A percentile compares a stretch with the other conserved stretches of the same genome.
phyloP scores from a whole-genome alignment of 345 rosid species.

The Kernera saxatilis region DNA sequence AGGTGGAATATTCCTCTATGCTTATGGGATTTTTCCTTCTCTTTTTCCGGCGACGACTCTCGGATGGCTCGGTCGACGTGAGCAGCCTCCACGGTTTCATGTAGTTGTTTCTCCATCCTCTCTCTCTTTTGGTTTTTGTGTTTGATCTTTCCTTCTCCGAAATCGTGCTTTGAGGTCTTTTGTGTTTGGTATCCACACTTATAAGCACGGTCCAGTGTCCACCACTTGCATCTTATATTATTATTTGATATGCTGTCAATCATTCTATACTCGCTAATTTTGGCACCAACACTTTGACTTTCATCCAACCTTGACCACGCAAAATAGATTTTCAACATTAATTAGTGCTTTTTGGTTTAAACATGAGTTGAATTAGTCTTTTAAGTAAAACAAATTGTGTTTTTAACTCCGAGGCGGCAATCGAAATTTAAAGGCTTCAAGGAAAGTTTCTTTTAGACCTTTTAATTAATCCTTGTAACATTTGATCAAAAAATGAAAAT shows the following conservation, averaged over 20 bases:
- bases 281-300: slow-evolving; percentile 12
- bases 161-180: neutral
- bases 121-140: neutral
- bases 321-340: neutral
- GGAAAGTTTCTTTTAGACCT: neutral
- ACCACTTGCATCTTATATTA: neutral
- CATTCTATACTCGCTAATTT: slow-evolving; percentile 5
- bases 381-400: neutral
- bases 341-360: neutral
- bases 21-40: slow-evolving; percentile 10
- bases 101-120: slow-evolving; percentile 17
- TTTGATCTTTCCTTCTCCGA: neutral
- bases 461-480: neutral
- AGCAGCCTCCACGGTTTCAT: slow-evolving; percentile 10
- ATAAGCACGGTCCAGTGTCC: neutral
- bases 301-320: slow-evolving; percentile 14
- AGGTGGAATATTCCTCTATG: slow-evolving; percentile 29
- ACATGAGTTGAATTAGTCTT: neutral
- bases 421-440: neutral
- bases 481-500: neutral
- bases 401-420: neutral
- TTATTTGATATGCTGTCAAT: neutral
- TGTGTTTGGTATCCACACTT: neutral
- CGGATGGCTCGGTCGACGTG: slow-evolving; percentile 5
- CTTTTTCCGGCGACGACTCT: neutral